Evolutionary conservation across 148 eudicot genomes (phyloP).

Genomic region (Vaccinium darrowii): DNA sequence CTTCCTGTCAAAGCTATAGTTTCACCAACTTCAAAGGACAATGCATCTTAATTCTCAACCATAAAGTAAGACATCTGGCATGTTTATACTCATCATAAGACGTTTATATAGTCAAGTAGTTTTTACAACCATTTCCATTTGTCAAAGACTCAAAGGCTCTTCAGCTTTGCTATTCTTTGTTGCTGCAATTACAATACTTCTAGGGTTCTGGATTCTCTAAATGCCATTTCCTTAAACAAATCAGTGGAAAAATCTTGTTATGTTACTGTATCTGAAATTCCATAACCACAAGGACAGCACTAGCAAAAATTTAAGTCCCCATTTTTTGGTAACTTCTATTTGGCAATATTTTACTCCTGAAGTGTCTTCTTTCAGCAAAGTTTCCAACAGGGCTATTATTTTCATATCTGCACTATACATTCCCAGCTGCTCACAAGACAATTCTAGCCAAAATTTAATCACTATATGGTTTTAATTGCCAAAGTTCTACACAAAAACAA

Average conservation of each 20-base stretch:
- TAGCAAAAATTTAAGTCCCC: background rate
- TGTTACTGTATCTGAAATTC: background rate
- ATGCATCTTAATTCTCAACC: background rate
- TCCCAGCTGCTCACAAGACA: background rate
- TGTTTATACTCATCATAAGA: background rate
- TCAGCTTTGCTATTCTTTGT: background rate
- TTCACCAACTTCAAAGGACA: background rate
- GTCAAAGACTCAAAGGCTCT: background rate
- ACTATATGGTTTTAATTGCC: too few species aligned
- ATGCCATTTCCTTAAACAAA: background rate
- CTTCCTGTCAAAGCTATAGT: background rate
- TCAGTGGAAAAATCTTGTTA: background rate
- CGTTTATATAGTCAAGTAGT: background rate
- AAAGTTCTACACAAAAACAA: background rate
- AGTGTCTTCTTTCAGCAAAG: background rate
- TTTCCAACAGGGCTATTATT: background rate
- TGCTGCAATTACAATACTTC: background rate
- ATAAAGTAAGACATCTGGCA: background rate
- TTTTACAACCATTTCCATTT: background rate
- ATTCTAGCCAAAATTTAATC: background rate
- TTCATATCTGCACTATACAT: background rate
- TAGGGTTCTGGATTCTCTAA: background rate
- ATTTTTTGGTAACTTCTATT: background rate
- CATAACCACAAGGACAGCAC: background rate
- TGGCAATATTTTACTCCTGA: background rate